phyloP scores from a whole-genome alignment of 371 early-diverging fungal genomes.

The Mucor circinelloides region DNA sequence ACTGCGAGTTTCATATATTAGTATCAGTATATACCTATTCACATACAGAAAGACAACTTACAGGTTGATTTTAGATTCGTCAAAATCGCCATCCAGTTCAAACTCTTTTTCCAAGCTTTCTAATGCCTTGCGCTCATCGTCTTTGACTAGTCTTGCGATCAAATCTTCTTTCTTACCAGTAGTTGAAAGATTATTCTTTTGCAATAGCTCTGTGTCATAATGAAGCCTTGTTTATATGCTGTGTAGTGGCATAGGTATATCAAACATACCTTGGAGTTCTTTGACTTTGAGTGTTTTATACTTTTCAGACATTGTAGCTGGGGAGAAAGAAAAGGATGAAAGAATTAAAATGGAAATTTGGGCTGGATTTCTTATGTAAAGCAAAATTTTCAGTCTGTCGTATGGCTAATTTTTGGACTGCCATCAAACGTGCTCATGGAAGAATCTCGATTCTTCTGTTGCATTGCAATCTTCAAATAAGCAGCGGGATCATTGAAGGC shows the following conservation, averaged over 20 bases:
- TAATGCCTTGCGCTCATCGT: slow-evolving; percentile 54
- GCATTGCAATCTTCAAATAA: neutral
- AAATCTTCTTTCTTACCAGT: slow-evolving; percentile 73
- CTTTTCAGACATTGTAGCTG: slow-evolving; percentile 36
- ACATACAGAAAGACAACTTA: slow-evolving; percentile 2
- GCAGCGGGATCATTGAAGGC: neutral
- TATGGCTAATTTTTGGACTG: neutral
- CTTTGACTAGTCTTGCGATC: slow-evolving; percentile 60
- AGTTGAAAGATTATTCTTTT: slow-evolving; percentile 56
- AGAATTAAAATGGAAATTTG: neutral
- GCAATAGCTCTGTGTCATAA: slow-evolving; percentile 49
- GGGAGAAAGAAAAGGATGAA: neutral
- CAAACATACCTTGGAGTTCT: slow-evolving; percentile 56
- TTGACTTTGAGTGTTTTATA: slow-evolving; percentile 62
- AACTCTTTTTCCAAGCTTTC: slow-evolving; percentile 52
- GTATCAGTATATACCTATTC: neutral
- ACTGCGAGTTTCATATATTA: neutral
- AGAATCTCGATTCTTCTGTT: neutral
- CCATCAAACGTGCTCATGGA: neutral
- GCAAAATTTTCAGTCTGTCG: neutral
- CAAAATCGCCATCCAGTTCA: slow-evolving; percentile 42
- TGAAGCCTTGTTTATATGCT: neutral
- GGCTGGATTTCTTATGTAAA: neutral
- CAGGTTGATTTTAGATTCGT: slow-evolving; percentile 27
- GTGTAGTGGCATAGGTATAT: neutral